Evolutionary conservation across 768 basidiomycete species (phyloP).

Genomic region (Crepidotus variabilis): DNA sequence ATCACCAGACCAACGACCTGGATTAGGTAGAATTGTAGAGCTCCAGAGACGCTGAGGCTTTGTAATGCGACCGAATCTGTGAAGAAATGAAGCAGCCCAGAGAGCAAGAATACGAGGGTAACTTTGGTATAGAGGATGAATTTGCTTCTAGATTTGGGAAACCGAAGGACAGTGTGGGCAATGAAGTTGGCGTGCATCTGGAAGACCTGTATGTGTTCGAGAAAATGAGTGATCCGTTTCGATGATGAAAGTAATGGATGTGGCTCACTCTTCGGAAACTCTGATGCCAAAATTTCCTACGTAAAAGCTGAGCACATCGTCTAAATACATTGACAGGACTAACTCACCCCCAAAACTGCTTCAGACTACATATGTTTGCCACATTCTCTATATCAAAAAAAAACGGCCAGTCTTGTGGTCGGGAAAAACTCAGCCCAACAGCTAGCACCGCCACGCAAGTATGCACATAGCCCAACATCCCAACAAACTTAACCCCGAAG

Average conservation of each 20-base stretch:
- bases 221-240: too few relatives aligned
- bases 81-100: too few relatives aligned
- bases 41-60: too few relatives aligned
- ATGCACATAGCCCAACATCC: background rate
- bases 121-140: background rate
- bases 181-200: background rate
- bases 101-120: too few relatives aligned
- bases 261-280: background rate
- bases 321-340: background rate
- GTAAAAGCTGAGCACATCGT: background rate
- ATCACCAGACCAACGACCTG: too few relatives aligned
- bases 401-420: background rate
- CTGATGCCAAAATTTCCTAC: background rate
- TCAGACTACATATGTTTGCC: background rate
- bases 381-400: background rate
- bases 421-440: background rate
- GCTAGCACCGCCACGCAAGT: background rate
- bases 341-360: background rate
- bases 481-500: background rate
- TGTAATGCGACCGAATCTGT: too few relatives aligned
- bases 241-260: background rate
- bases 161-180: background rate
- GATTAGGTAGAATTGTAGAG: too few relatives aligned
- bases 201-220: background rate
- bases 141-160: background rate